Base-by-base conservation (phyloP, 2,329 filamentous ascomycete genomes). In the Pseudogymnoascus sp. region DNA sequence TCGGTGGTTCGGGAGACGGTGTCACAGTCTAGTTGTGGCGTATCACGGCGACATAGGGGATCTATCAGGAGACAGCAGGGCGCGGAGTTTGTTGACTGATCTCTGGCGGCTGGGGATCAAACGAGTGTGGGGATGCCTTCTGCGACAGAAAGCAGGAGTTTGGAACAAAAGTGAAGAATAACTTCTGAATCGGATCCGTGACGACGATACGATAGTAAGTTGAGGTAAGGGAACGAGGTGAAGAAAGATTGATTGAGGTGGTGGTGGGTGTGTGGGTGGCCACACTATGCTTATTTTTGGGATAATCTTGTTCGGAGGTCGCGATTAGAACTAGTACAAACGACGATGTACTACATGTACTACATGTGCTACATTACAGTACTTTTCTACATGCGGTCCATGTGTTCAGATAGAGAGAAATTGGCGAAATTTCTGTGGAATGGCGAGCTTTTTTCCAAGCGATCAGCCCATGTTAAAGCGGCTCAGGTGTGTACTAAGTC, bases 11-110 rank as follows among this genome's bases (percentile, higher is more conserved):
- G 51, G 28, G 51, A 34, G 51, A 21, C 51, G 51, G 51, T 57
- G 51, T 57, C 51, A 57, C 51, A 57, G 51, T 57, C 51, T 21
- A 57, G 51, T 57, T 57, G 51, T 34, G 51, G 51, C 51, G 51
- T 57, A 57, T 57, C 51, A 57, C 51, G 51, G 28, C 51, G 51
- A 57, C 51, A 57, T 57, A 57, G 51, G 51, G 51, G 51, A 57
- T 57, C 51, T 11, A 57, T 57, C 28, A 57, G 51, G 51, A 57
- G 51, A 34, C 10, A 57, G 51, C n/a, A 25, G 14, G 51, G 51
- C 51, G 51, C 28, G 28, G 28, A 57, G 51, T 34, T 25, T 54
- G 48, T 16, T 31, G 21, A 48, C 28, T 34, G 48, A 51, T 54
- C 48, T 19, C 51, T 34, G 51, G 43, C 21, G 19, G 51, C 51